These are phyloP conservation scores for Beauveria caledonica DNA, from an alignment of 2,329 filamentous ascomycete species.

Conservation along the genomic window DNA sequence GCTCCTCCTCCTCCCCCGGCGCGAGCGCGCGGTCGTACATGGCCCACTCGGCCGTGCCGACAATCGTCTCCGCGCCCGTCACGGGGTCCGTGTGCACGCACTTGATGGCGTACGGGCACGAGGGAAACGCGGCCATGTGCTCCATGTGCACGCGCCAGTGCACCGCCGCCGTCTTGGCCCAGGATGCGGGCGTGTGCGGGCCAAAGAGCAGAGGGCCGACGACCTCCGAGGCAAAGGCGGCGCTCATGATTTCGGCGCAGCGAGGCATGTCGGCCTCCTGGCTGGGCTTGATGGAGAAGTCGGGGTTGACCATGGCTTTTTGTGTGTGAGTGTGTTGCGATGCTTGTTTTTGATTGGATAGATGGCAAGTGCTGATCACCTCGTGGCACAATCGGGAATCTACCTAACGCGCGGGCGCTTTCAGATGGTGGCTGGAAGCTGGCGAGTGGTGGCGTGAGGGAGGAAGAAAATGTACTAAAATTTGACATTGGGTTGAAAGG, in stretches of 20 bases:
- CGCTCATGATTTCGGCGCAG: slow-evolving; percentile 8
- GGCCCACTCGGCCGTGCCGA: slow-evolving; percentile 9
- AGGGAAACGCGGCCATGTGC: slow-evolving; percentile 1
- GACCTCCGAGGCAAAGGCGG: not conserved
- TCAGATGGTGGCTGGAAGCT: no score
- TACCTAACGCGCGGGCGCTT: no score
- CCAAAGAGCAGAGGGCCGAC: slow-evolving; percentile 6
- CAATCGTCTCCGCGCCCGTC: not conserved
- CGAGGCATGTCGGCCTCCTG: slow-evolving; percentile 3
- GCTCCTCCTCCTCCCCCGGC: not conserved
- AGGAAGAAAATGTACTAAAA: no score
- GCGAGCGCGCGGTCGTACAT: slow-evolving; percentile 7
- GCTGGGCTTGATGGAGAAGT: slow-evolving; percentile 1
- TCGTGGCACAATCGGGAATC: no score
- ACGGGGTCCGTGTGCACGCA: slow-evolving; percentile 7
- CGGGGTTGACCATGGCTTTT: not conserved
- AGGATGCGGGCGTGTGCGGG: not conserved
- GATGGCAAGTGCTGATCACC: no score
- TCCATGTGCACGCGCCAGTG: not conserved
- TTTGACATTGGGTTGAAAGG: no score
- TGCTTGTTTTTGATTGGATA: not conserved
- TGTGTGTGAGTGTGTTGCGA: not conserved
- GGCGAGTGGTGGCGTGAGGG: no score
- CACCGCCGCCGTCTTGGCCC: not conserved
- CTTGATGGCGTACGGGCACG: slow-evolving; percentile 9